Base-by-base conservation (phyloP, 805 yeast species). In the Kazachstania taianensis region DNA sequence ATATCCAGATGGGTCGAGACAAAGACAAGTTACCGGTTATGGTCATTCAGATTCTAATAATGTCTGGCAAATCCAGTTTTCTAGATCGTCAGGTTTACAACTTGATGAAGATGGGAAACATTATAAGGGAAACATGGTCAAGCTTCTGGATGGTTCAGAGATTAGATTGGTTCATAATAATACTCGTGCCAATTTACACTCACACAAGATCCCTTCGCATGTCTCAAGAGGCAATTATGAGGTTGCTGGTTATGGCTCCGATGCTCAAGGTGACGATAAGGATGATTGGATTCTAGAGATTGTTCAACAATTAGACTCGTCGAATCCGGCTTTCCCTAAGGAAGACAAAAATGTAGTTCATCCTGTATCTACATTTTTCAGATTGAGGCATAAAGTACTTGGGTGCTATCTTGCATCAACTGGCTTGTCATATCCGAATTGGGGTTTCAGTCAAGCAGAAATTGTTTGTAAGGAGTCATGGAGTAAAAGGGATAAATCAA, bases 381-480 rank as follows among this genome's bases (percentile, higher is more conserved):
- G 96, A 60, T 65, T 92, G 46, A 74, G 67, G 50, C 79, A 78
- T 58, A 67, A 67, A 44, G 73, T 57, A 7, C 57, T 85, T 50
- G 81, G 81, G 28, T 94, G 96, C 58, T 87, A 86, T 58, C 65
- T 92, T 53, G 82, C 87, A 45, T 82, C 89, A 10, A 70, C 92
- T 8, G 96, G 96, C 30, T 63, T 66, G 45, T 57, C 73, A 17
- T 77, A 87, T 53, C 99, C 99, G 14, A 77, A 75, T 13, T 92
- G 99, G 99, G 99, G 98, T 15, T 92, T 89, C 72, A 75, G 85
- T 56, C 99, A 92, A 67, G 94, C 95, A 43, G 99, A 92, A 65
- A 89, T 92, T 44, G 79, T 78, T 2, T 92, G 99, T 63, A 74
- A 71, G 46, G 59, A 66, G 42, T 77, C 85, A 25, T 81, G 76